Base-by-base conservation (phyloP, 2,329 filamentous ascomycete genomes). In the Neofusicoccum cordaticola region DNA sequence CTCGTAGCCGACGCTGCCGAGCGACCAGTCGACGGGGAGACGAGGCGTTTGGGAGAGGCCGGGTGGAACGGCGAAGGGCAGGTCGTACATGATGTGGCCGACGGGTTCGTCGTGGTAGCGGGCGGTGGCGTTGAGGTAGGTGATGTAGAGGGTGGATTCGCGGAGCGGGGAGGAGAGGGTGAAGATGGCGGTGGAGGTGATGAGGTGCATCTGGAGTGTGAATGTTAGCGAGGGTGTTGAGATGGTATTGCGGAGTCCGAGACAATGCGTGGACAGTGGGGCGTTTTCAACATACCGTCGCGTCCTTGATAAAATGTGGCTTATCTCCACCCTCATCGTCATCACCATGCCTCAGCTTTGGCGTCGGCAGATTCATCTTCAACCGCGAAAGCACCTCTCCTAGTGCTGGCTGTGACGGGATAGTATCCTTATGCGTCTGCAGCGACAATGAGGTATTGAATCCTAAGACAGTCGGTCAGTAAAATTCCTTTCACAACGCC, bases 111-210 rank as follows among this genome's bases (percentile, higher is more conserved):
- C 90, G 68, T 96, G 92, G 76, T 96, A 96, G 67, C 88, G 90
- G 0, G 95, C 93, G 1, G 90, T 92, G 6, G 94, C 94, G 72
- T 96, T 90, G 71, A 98, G 85, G 58, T 83, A 84, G 42, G 92
- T 91, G 67, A 99, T 85, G 70, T 88, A 90, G 17, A 98, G 78
- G 0, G 88, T 92, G 60, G 90, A 90, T 65, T 87, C 81, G 45
- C 82, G 79, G 8, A 98, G 81, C 0, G 95, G 95, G 0, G 93
- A 97, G 44, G 88, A 84, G 22, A 98, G 83, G 0, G 86, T 88
- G 76, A 99, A 97, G 0, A 89, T 87, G 3, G 94, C 94, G 0
- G 92, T 93, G 0, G 92, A 96, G 15, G 91, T 90, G 67, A 95
- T 84, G 61, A 98, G 78, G 78, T 98, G 93, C 77, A 99, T 82